Evolutionary conservation across 345 rosid species (phyloP), one percentile per base, ranked within the genome.

Genomic region (Raphanus raphanistrum): DNA sequence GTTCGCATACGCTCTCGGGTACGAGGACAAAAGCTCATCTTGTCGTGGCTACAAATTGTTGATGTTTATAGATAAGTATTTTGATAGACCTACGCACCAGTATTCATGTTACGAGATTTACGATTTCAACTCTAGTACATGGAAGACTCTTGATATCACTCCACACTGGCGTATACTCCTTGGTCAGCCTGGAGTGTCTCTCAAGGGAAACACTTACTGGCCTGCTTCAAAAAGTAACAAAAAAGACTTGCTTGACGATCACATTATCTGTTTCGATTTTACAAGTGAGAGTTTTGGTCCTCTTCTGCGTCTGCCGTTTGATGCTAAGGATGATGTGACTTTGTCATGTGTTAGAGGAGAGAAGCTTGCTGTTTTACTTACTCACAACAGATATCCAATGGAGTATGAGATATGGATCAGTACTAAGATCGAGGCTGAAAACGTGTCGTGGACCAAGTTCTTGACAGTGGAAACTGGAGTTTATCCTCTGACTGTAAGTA

Each of bases 1-100:
- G 66, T 62, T 29, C 31, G n/a, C 41, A 2, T 62, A 62, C 41
- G 66, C 66, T 62, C 26, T 62, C 21, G 66, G 66, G 6, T 62
- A 62, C 45, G 67, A 31, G 26, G 45, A 31, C 33, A 63, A 33
- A 21, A 17, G 16, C 16, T 63, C 48, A 41, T 10, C 67, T 15
- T 33, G 12, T 63, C 45, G 67, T 63, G 17, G 27, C 41, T 27
- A 32, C 27, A 63, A 63, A 8, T 63, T 63, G 5, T 33, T 63
- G 45, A 63, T 45, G 45, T 32, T 45, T 63, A 8, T 33, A 63
- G 67, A 63, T 8, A n/a, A 12, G 1, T 27, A 0, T 5, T 31
- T 6, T 17, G 9, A 62, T 62, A 13, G 5, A 31, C 41, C 43
- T 31, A 2, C 1, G 5, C 0, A 60, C 16, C 16, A 31, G 35